Conservation (phyloP, 768 basidiomycete species). For the Lyophyllum atratum region DNA sequence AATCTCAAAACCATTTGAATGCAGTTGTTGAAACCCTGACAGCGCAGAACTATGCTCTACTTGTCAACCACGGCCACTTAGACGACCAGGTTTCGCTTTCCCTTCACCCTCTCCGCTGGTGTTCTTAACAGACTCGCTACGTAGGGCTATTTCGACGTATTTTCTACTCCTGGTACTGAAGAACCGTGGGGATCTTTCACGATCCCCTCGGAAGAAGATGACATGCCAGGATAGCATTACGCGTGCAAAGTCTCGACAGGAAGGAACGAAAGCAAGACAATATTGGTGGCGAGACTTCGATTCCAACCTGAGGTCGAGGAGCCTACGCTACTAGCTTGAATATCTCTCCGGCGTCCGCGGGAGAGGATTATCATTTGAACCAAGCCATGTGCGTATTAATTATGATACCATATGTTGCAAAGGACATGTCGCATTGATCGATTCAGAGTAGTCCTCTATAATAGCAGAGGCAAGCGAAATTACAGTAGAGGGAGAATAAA, state of each 20-base stretch:
- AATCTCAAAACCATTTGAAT: background rate
- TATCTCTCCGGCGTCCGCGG: too few relatives aligned
- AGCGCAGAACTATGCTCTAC: constrained; percentile 7
- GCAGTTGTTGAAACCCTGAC: constrained; percentile 15
- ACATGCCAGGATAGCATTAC: background rate
- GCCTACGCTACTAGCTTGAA: constrained; percentile 2
- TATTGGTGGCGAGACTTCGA: constrained; percentile 10
- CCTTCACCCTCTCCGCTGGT: background rate
- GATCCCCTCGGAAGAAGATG: background rate
- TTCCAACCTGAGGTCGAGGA: constrained; percentile 13
- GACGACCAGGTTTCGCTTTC: background rate
- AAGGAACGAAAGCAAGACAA: constrained; percentile 4
- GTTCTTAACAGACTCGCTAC: background rate
- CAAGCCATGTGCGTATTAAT: too few relatives aligned
- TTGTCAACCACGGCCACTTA: constrained; percentile 12
- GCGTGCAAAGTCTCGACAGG: constrained; percentile 1
- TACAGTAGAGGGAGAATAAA: too few relatives aligned
- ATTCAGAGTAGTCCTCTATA: too few relatives aligned
- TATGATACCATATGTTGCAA: too few relatives aligned
- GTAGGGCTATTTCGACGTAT: constrained; percentile 12
- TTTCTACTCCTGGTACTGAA: background rate
- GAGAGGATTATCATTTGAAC: too few relatives aligned
- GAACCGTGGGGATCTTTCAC: constrained; percentile 10
- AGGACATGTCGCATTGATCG: too few relatives aligned
- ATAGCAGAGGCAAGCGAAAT: too few relatives aligned